Evolutionary conservation across 1,139 yeast genomes (phyloP), one percentile per base, ranked within the genome.

Genomic region (Yamadazyma pseudoaaseri): DNA sequence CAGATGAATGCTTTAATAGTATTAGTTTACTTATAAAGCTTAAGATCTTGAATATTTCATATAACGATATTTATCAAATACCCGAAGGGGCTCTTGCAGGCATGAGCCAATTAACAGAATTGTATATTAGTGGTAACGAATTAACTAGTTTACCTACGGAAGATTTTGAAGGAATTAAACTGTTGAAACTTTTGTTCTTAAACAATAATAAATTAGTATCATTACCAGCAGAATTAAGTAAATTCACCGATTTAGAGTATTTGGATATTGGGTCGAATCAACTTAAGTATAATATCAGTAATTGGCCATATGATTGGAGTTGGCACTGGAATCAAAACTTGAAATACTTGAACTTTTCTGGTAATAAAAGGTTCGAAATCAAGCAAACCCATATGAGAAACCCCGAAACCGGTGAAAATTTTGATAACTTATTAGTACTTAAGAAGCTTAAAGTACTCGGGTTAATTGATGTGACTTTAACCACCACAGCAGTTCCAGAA

Each of bases 231-330:
- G 98, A 92, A 54, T 62, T 94, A 35, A 81, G 94, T 12, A 81
- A 81, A 42, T 70, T 89, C 36, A 54, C 62, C 1, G 73, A 76
- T 22, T 63, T 94, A 48, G 76, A 74, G 26, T 82, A 81, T 12
- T 70, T 94, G 29, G 99, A 94, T 62, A 94, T 87, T 12, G 96
- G 97, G 3, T 86, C 95, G 3, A 94, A 94, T 55, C 85, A 81
- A 44, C 67, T 94, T 56, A 85, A 90, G 51, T 92, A 92, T 58
- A 92, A 94, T 49, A 87, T 92, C 38, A 84, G 94, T 10, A 92
- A 92, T 55, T 86, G 90, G 78, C 95, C 95, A 6, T 90, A 87
- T 54, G 98, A 92, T 56, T 92, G 97, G 97, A 92, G 87, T 58
- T 94, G 98, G 98, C 83, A 85, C 50, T 81, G 81, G 69, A 94